These are phyloP conservation scores for Sugiyamaella castrensis DNA, from an alignment of 1,139 yeast genomes.

Conservation along the genomic window DNA sequence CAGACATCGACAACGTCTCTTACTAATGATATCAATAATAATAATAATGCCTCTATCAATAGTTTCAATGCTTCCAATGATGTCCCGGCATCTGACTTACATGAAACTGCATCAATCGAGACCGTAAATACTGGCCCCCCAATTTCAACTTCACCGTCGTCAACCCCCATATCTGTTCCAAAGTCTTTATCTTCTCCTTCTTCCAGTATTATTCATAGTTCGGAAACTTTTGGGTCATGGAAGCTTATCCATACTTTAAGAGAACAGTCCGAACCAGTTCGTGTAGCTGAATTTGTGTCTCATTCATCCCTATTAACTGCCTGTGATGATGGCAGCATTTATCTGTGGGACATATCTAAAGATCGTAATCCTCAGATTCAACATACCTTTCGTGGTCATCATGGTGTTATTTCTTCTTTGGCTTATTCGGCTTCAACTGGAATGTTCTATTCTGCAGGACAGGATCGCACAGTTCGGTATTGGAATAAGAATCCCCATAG, in stretches of 20 bases:
- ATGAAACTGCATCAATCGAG: too few relatives aligned
- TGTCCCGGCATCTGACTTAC: too few relatives aligned
- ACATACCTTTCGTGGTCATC: constrained; percentile 24
- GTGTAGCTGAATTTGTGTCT: constrained; percentile 19
- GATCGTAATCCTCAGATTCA: constrained; percentile 9
- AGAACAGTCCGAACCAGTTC: constrained; percentile 19
- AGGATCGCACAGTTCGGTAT: constrained; percentile 23
- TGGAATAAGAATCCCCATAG: constrained; percentile 11
- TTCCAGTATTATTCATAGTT: too few relatives aligned
- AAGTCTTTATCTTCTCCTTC: too few relatives aligned
- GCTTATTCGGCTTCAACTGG: constrained; percentile 23
- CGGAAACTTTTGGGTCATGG: constrained; percentile 6
- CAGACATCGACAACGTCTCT: neutral
- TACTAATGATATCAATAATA: neutral
- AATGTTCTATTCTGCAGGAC: constrained; percentile 27
- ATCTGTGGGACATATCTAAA: constrained; percentile 24
- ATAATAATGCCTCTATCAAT: too few relatives aligned
- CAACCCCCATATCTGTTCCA: too few relatives aligned
- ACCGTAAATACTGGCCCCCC: too few relatives aligned
- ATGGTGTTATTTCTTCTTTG: constrained; percentile 25
- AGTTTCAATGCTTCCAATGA: too few relatives aligned
- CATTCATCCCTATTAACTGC: constrained; percentile 22
- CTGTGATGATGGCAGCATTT: constrained; percentile 27
- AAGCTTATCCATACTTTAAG: constrained; percentile 7
- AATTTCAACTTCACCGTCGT: too few relatives aligned